A percentile compares a stretch with the other conserved stretches of the same genome.
These are phyloP conservation scores for Diaporthe batatas DNA, from an alignment of 2,329 filamentous ascomycete species.

Conservation along the genomic window DNA sequence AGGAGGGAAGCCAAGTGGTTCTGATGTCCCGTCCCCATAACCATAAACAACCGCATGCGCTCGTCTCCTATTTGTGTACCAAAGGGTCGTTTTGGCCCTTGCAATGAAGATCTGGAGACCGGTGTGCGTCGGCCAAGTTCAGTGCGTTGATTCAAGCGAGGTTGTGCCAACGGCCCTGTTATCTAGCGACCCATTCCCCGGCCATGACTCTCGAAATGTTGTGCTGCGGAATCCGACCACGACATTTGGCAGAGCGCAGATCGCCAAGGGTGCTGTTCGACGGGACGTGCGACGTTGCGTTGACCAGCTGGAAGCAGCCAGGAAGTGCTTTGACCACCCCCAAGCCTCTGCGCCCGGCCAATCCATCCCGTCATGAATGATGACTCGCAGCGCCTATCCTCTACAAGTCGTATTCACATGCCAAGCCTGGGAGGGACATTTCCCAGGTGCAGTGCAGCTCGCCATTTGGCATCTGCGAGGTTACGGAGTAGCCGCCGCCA, in stretches of 20 bases:
- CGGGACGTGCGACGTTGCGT: conserved; percentile 29
- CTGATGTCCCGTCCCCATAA: background rate
- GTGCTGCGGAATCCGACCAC: background rate
- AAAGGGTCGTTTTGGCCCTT: background rate
- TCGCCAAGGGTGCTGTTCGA: conserved; percentile 34
- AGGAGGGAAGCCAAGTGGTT: background rate
- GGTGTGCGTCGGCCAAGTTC: conserved; percentile 13
- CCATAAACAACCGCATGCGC: background rate
- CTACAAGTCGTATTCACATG: conserved; percentile 31
- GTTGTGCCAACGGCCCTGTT: conserved; percentile 19
- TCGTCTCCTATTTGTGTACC: conserved; percentile 3
- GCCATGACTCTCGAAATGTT: conserved; percentile 2
- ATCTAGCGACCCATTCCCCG: conserved; percentile 7
- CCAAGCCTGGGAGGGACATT: conserved; percentile 9
- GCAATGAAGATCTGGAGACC: conserved; percentile 21
- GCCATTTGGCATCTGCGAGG: conserved; percentile 8
- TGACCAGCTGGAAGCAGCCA: conserved; percentile 5
- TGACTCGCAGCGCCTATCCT: conserved; percentile 27
- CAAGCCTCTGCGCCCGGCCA: conserved; percentile 14
- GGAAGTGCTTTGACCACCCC: conserved; percentile 23
- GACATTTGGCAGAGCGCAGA: conserved; percentile 19
- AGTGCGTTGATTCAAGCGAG: conserved; percentile 17
- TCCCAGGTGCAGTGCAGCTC: conserved; percentile 19
- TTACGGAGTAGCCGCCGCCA: conserved; percentile 8
- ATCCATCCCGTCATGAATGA: conserved; percentile 22